Conservation (phyloP, 768 basidiomycete genomes). For the Tremella yokohamensis region DNA sequence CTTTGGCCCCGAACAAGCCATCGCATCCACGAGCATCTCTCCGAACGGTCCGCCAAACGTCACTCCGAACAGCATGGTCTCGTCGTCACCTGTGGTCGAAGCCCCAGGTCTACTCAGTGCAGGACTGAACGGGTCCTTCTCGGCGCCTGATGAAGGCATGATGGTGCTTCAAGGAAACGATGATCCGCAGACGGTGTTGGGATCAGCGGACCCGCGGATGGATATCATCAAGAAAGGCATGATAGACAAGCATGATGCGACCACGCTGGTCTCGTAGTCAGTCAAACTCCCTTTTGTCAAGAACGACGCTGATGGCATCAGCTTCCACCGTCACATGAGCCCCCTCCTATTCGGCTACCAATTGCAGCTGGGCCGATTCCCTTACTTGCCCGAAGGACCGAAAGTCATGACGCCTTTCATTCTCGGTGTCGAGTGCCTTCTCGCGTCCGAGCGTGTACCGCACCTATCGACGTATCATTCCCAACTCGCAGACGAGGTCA, state of each 20-base stretch:
- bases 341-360: conserved; percentile 30
- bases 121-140: neutral
- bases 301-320: conserved; percentile 7
- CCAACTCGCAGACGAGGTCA: conserved; percentile 18
- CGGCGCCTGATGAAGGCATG: neutral
- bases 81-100: neutral
- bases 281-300: conserved; percentile 1
- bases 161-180: conserved; percentile 2
- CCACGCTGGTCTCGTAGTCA: conserved; percentile 27
- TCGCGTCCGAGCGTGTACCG: conserved; percentile 28
- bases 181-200: conserved; percentile 12
- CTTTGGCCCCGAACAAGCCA: conserved; percentile 2
- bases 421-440: conserved; percentile 31
- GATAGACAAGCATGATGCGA: conserved; percentile 18
- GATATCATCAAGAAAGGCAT: conserved; percentile 32
- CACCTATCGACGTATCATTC: conserved; percentile 12
- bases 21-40: neutral
- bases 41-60: neutral
- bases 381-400: conserved; percentile 31
- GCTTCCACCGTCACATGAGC: conserved; percentile 25
- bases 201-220: conserved; percentile 24
- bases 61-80: conserved; percentile 1
- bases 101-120: neutral
- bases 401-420: conserved; percentile 34
- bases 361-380: conserved; percentile 29